A percentile compares a stretch with the other conserved stretches of the same genome.
These are phyloP conservation scores for Ascochyta rabiei DNA, from an alignment of 2,329 filamentous ascomycete genomes.

Conservation along the genomic window DNA sequence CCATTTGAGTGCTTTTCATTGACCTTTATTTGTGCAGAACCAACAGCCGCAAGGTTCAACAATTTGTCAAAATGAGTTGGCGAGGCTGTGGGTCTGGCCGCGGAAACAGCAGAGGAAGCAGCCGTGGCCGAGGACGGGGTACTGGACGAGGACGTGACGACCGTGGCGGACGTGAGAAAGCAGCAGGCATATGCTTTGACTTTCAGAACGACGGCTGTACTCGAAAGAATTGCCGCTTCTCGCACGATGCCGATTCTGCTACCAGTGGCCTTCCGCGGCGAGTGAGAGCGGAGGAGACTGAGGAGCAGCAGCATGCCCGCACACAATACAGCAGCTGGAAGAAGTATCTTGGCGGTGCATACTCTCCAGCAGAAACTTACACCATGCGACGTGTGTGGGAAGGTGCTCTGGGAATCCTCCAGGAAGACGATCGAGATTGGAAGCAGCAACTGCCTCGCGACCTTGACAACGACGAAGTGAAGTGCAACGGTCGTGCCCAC, in stretches of 20 bases:
- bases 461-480: slow-evolving; percentile 36
- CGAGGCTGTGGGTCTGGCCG: not conserved
- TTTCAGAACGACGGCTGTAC: slow-evolving; percentile 1
- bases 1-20: not conserved
- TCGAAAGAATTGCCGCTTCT: not conserved
- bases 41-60: not conserved
- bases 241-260: not conserved
- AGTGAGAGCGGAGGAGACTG: slow-evolving; percentile 20
- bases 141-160: not conserved
- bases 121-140: not conserved
- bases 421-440: slow-evolving; percentile 39
- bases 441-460: slow-evolving; percentile 41
- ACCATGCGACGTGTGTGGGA: slow-evolving; percentile 36
- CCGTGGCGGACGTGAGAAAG: not conserved
- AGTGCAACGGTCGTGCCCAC: slow-evolving; percentile 34
- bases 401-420: slow-evolving; percentile 34
- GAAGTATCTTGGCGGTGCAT: slow-evolving; percentile 26
- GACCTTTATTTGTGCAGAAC: no score
- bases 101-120: not conserved
- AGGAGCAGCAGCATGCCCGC: slow-evolving; percentile 30
- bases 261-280: not conserved
- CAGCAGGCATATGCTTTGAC: not conserved
- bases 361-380: slow-evolving; percentile 19
- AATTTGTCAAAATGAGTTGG: not conserved
- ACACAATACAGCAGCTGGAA: slow-evolving; percentile 39